Evolutionary conservation across 306 rosid species (phyloP), one percentile per base, ranked within the genome.

Genomic region (Begonia peltatifolia): DNA sequence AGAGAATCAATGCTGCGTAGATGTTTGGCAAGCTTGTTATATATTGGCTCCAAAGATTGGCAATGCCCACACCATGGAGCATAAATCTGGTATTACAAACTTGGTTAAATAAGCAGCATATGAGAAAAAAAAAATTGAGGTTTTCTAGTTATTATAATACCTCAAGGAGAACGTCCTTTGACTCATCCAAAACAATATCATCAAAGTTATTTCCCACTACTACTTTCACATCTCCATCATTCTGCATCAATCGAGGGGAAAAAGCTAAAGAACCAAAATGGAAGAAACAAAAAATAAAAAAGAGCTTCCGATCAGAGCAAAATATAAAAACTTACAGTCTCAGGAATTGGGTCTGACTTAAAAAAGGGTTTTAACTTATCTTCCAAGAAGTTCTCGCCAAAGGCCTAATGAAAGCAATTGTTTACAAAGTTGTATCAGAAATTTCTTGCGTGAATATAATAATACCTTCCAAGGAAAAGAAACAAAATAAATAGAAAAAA

Each of bases 1-100:
- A 92, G 56, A 50, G 99, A 92, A 7, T 92, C 88, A 54, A 92
- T 64, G 62, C 66, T 65, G 43, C 64, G 81, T 61, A 92, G 79
- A 69, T 86, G 94, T 70, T 81, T 83, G 54, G 82, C 99, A 60
- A 92, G 94, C 76, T 92, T 92, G 81, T 79, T 70, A 72, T 81
- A 92, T 63, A 75, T 77, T 53, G 99, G 99, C 69, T 86, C 99
- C 67, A 92, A 66, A 52, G 94, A 42, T 79, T 86, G 89, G 76
- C 99, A 92, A 74, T 92, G 99, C 56, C 96, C 96, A 52, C 99
- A 92, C 99, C 99, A 92, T 47, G 99, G 99, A 67, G 99, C 96
- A 79, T 92, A 86, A 23, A 92, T 83, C 99, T 92, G 72, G 72
- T 20, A 64, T 25, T 50, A 53, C 53, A 52, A 57, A 43, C 22